These are phyloP conservation scores for Endothia cerciana DNA, from an alignment of 2,329 filamentous ascomycete species.

Conservation along the genomic window DNA sequence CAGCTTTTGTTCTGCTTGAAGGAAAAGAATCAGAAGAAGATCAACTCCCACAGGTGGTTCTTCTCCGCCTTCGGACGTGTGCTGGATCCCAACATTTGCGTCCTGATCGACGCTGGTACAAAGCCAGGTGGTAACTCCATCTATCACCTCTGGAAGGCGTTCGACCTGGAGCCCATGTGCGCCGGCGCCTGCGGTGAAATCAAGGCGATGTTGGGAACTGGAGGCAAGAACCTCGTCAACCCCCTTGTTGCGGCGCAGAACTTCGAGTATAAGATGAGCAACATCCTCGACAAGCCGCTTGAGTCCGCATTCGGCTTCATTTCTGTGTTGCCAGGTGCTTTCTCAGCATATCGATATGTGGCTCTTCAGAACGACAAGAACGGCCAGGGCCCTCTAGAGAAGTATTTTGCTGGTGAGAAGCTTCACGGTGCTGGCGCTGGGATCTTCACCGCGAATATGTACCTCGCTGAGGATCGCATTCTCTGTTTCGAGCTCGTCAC, in stretches of 20 bases:
- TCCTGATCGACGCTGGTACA: slow-evolving; percentile 93
- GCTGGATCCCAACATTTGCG: slow-evolving; percentile 93
- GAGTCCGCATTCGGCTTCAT: slow-evolving; percentile 99
- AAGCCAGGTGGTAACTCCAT: slow-evolving; percentile 93
- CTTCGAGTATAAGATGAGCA: slow-evolving; percentile 99
- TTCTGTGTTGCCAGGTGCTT: slow-evolving; percentile 91
- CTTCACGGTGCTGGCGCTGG: slow-evolving; percentile 29
- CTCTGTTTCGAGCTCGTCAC: slow-evolving; percentile 98
- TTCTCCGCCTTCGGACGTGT: slow-evolving; percentile 95
- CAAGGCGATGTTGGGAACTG: slow-evolving; percentile 90
- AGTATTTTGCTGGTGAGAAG: slow-evolving; percentile 30
- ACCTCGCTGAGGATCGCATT: slow-evolving; percentile 97
- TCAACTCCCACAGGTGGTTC: slow-evolving; percentile 99
- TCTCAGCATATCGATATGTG: slow-evolving; percentile 96
- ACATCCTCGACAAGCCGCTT: slow-evolving; percentile 96
- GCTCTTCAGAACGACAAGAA: slow-evolving; percentile 97
- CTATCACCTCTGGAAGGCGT: slow-evolving; percentile 98
- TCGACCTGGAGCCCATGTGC: slow-evolving; percentile 96
- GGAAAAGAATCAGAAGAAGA: slow-evolving; percentile 99
- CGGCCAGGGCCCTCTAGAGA: slow-evolving; percentile 68
- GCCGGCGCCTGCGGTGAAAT: slow-evolving; percentile 98
- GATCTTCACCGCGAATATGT: slow-evolving; percentile 99
- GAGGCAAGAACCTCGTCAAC: slow-evolving; percentile 86
- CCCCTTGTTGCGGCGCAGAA: slow-evolving; percentile 96
- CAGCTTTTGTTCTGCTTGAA: slow-evolving; percentile 98